Evolutionary conservation across 2,329 filamentous ascomycete genomes (phyloP).

Genomic region (Hawksworthiomyces lignivorus): DNA sequence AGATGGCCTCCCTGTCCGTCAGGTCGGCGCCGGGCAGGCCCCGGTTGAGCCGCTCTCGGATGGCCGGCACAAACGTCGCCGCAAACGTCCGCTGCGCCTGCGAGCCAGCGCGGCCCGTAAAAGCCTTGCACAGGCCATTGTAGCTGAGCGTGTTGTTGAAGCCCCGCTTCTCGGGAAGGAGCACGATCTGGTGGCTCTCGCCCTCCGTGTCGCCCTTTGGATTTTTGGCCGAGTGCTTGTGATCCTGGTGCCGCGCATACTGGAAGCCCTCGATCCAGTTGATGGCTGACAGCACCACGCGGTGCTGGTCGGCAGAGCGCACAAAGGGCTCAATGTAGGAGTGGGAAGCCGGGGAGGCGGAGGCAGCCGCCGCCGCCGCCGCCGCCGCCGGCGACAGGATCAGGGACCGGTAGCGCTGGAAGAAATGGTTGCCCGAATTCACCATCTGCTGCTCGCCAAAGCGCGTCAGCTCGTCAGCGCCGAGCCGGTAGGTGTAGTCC

Average conservation of each 20-base stretch:
- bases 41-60: slow-evolving; percentile 61
- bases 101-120: slow-evolving; percentile 50
- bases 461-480: slow-evolving; percentile 42
- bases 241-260: slow-evolving; percentile 34
- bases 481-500: slow-evolving; percentile 61
- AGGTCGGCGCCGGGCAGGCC: slow-evolving; percentile 63
- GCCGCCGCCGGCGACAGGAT: slow-evolving; percentile 22
- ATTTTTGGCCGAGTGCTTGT: slow-evolving; percentile 18
- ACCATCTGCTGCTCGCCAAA: slow-evolving; percentile 65
- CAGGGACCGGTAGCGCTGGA: slow-evolving; percentile 60
- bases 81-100: slow-evolving; percentile 51
- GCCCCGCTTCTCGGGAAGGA: slow-evolving; percentile 58
- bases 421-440: slow-evolving; percentile 70
- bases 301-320: slow-evolving; percentile 33
- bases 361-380: background rate
- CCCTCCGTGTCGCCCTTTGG: slow-evolving; percentile 18
- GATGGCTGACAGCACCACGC: slow-evolving; percentile 50
- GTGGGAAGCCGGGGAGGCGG: background rate
- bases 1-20: slow-evolving; percentile 52
- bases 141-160: slow-evolving; percentile 76
- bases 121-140: slow-evolving; percentile 59
- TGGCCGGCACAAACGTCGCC: slow-evolving; percentile 55
- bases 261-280: slow-evolving; percentile 73
- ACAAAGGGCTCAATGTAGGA: slow-evolving; percentile 39
- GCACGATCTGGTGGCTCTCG: slow-evolving; percentile 37